Conservation (phyloP, 257 asterid species). For the Scutellaria minor region DNA sequence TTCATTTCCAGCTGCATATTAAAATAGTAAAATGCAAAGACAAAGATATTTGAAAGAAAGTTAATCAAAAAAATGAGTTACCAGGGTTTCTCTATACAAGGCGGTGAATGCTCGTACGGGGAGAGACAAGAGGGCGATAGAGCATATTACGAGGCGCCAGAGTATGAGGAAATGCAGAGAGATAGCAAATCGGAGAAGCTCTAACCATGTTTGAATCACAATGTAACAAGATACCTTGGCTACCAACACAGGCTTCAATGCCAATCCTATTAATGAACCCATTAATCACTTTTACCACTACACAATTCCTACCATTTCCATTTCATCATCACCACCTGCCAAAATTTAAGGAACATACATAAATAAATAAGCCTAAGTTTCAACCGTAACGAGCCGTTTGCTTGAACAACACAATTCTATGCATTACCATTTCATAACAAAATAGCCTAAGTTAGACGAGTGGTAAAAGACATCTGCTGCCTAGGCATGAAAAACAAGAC, state of each 20-base stretch:
- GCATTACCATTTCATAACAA: no score
- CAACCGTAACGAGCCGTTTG: no score
- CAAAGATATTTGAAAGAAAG: no score
- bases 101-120: conserved; percentile 61
- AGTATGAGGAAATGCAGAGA: conserved; percentile 45
- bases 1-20: conserved; percentile 65
- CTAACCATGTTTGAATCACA: conserved; percentile 55
- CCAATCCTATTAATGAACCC: conserved; percentile 37
- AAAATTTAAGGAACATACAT: no score
- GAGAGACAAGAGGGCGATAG: conserved; percentile 50
- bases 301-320: conserved; percentile 16
- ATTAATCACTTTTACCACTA: conserved; percentile 24
- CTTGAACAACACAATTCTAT: no score
- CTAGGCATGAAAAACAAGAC: no score
- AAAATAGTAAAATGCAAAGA: conserved; percentile 26
- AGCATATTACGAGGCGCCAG: conserved; percentile 48
- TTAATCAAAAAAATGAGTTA: conserved; percentile 30
- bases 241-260: conserved; percentile 51
- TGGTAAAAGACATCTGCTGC: no score
- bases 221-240: conserved; percentile 46
- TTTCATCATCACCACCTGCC: neutral
- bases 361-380: no score
- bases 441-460: no score
- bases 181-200: conserved; percentile 53
- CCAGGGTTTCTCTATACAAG: conserved; percentile 56